Conservation (phyloP, 2,329 filamentous ascomycete genomes). For the Eutypella sp. region DNA sequence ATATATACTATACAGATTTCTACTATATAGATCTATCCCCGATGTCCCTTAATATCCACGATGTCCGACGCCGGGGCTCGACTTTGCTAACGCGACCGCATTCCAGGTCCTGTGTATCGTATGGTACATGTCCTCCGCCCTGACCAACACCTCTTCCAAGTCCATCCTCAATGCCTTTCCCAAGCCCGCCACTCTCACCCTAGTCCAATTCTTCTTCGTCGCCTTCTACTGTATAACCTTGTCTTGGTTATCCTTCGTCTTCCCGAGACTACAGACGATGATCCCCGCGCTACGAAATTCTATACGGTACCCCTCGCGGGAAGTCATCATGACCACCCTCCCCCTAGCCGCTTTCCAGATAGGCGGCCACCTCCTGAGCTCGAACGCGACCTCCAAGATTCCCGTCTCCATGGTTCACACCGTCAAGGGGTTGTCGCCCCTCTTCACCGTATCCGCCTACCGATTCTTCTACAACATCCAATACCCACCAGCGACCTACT, state of each 20-base stretch:
- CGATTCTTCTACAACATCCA: slow-evolving; percentile 81
- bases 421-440: slow-evolving; percentile 92
- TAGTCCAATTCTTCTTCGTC: slow-evolving; percentile 91
- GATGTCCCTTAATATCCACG: too few relatives aligned
- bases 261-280: slow-evolving; percentile 63
- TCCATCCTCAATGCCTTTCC: slow-evolving; percentile 89
- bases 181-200: slow-evolving; percentile 84
- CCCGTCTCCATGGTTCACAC: slow-evolving; percentile 97
- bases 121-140: slow-evolving; percentile 93
- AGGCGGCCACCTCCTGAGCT: slow-evolving; percentile 86
- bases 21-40: slow-evolving; percentile 13
- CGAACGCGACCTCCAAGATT: slow-evolving; percentile 88
- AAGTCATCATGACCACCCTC: slow-evolving; percentile 82
- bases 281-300: slow-evolving; percentile 80
- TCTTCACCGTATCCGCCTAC: slow-evolving; percentile 94
- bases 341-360: slow-evolving; percentile 91
- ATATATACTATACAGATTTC: too few relatives aligned
- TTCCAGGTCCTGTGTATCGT: slow-evolving; percentile 75
- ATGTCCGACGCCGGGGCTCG: too few relatives aligned
- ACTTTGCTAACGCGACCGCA: slow-evolving; percentile 23
- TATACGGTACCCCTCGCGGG: slow-evolving; percentile 72
- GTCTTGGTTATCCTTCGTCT: slow-evolving; percentile 67
- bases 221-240: slow-evolving; percentile 80
- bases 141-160: slow-evolving; percentile 97
- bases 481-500: slow-evolving; percentile 82